phyloP scores from a whole-genome alignment of 1,284 basidiomycete genomes.

The Austroboletus novae-zelandiae region DNA sequence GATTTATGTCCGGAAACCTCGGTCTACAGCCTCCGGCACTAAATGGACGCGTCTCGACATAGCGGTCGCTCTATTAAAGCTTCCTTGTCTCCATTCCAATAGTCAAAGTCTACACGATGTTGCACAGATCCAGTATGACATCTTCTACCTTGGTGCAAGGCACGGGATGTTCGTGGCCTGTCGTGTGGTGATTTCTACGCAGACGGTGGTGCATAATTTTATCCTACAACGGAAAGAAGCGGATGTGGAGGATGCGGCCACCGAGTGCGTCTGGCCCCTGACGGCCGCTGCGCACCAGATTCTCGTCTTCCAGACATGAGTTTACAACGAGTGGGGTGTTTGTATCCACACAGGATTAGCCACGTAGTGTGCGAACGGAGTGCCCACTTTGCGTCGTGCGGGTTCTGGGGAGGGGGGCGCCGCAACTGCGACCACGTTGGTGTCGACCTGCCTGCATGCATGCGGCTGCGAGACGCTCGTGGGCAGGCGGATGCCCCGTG shows the following conservation, averaged over 20 bases:
- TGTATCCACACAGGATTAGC: background rate
- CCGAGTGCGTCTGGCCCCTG: conserved; percentile 29
- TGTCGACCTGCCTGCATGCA: background rate
- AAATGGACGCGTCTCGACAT: conserved; percentile 28
- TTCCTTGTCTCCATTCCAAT: conserved; percentile 25
- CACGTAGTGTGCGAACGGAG: background rate
- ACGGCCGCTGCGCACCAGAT: conserved; percentile 31
- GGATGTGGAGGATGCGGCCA: conserved; percentile 27
- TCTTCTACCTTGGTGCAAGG: conserved; percentile 27
- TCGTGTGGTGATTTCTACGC: conserved; percentile 13
- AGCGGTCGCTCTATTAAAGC: conserved; percentile 18
- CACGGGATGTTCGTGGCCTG: conserved; percentile 31
- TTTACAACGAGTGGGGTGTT: background rate
- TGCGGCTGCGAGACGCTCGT: conserved; percentile 4
- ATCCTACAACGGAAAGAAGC: conserved; percentile 30
- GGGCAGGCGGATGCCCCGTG: conserved; percentile 6
- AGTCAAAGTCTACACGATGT: background rate
- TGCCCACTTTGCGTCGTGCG: background rate
- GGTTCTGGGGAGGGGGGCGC: background rate
- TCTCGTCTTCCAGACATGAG: conserved; percentile 25
- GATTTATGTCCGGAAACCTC: conserved; percentile 5
- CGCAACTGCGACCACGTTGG: background rate
- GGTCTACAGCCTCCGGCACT: conserved; percentile 10
- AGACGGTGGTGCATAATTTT: conserved; percentile 29
- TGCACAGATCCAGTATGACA: conserved; percentile 29